Conservation (phyloP, 2,329 filamentous ascomycete species). For the Xylogone sp. region DNA sequence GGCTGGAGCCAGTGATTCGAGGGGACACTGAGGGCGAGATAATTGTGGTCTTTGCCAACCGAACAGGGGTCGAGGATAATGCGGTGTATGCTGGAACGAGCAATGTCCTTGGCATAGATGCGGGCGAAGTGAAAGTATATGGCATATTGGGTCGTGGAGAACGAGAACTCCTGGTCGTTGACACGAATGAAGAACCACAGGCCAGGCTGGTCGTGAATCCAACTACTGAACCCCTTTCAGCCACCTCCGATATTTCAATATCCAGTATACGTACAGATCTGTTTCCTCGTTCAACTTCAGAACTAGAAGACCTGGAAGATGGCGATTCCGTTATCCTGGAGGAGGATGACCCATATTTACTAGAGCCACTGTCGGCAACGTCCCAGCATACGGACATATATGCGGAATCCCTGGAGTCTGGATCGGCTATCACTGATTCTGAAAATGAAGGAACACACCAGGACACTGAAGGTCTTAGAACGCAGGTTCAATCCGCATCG, state of each 20-base stretch:
- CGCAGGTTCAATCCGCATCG: too few species aligned
- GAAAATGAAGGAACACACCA: background rate
- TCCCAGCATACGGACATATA: too few species aligned
- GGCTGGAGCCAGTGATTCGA: conserved; percentile 63
- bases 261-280: background rate
- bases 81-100: conserved; percentile 72
- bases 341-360: too few species aligned
- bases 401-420: background rate
- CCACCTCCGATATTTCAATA: background rate
- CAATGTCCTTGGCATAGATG: conserved; percentile 62
- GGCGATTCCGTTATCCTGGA: too few species aligned
- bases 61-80: conserved; percentile 62
- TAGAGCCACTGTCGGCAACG: too few species aligned
- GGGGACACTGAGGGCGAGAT: conserved; percentile 51
- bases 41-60: conserved; percentile 68
- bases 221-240: background rate
- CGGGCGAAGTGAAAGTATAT: conserved; percentile 64
- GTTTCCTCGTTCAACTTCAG: background rate
- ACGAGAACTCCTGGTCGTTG: conserved; percentile 64
- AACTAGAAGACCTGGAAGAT: background rate
- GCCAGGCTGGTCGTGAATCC: conserved; percentile 20
- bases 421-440: background rate
- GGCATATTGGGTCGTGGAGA: conserved; percentile 68
- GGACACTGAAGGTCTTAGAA: conserved; percentile 2
- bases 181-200: conserved; percentile 36